Evolutionary conservation across 352 stramenopile genomes (phyloP).

Genomic region (Globisporangium emineosum): DNA sequence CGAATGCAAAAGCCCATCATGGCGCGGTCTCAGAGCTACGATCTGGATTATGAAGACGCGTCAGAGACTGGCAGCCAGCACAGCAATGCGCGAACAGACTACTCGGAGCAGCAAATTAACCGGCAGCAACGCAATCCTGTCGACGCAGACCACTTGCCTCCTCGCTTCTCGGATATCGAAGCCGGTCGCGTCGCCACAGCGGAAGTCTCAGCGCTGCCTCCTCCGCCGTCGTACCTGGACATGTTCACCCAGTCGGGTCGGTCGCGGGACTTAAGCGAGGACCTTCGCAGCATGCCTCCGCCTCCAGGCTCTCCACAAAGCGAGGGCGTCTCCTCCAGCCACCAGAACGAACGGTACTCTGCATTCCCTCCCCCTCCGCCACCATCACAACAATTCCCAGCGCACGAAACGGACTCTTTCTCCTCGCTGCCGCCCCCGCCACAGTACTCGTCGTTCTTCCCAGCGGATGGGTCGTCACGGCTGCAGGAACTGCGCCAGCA

Average conservation of each 20-base stretch:
- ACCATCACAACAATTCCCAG: not conserved
- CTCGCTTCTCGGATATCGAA: conserved; percentile 42
- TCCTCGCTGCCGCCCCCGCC: conserved; percentile 18
- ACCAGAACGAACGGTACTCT: not conserved
- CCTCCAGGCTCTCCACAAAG: conserved; percentile 18
- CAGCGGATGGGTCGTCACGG: conserved; percentile 20
- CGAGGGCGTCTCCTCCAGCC: conserved; percentile 21
- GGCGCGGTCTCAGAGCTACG: conserved; percentile 24
- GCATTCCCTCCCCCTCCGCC: conserved; percentile 8
- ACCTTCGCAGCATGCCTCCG: conserved; percentile 2
- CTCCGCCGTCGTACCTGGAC: conserved; percentile 36
- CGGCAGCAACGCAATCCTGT: not conserved
- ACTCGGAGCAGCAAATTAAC: not conserved
- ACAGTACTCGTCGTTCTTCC: conserved; percentile 21
- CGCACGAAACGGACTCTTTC: conserved; percentile 15
- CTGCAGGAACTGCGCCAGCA: conserved; percentile 58
- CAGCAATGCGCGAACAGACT: conserved; percentile 12
- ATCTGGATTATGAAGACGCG: conserved; percentile 15
- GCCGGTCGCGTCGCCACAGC: conserved; percentile 25
- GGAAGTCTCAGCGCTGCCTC: conserved; percentile 25
- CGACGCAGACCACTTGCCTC: conserved; percentile 13
- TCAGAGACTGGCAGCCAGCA: conserved; percentile 18
- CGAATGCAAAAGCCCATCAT: conserved; percentile 18
- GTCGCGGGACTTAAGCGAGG: conserved; percentile 11
- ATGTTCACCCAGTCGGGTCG: conserved; percentile 34